phyloP scores from a whole-genome alignment of 495 filamentous ascomycete species.

The Tuber borchii region DNA sequence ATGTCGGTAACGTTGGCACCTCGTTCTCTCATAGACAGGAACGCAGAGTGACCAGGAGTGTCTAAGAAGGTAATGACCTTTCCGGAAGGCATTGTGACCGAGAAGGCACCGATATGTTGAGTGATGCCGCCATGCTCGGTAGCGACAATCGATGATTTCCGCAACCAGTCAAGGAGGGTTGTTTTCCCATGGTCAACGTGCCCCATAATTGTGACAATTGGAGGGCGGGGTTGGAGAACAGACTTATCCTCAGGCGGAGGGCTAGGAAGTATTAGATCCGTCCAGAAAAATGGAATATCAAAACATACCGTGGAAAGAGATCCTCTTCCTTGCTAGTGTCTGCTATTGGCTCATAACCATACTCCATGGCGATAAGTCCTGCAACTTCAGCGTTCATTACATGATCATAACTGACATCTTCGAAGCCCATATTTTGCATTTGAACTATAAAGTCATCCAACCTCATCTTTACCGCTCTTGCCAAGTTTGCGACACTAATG shows the following conservation, averaged over 20 bases:
- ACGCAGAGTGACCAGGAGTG: conserved; percentile 93
- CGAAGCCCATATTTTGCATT: conserved; percentile 76
- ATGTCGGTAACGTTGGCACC: conserved; percentile 97
- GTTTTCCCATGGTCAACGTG: conserved; percentile 99
- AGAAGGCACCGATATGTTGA: conserved; percentile 99
- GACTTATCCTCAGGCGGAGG: conserved; percentile 67
- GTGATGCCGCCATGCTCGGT: conserved; percentile 96
- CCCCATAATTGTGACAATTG: conserved; percentile 98
- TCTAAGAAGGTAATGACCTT: conserved; percentile 94
- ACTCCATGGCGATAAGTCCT: conserved; percentile 83
- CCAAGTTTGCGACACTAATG: conserved; percentile 79
- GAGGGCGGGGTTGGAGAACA: conserved; percentile 65
- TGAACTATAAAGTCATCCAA: conserved; percentile 64
- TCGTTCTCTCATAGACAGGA: conserved; percentile 89
- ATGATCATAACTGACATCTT: conserved; percentile 68
- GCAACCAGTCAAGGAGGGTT: conserved; percentile 86
- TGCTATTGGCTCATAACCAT: conserved; percentile 85
- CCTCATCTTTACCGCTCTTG: conserved; percentile 66
- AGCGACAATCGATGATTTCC: conserved; percentile 83
- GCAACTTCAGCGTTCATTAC: conserved; percentile 86
- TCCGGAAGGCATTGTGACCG: conserved; percentile 73
- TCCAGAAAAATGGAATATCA: background rate
- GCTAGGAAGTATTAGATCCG: conserved; percentile 31
- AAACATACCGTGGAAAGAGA: conserved; percentile 53
- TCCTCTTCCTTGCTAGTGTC: conserved; percentile 62